A percentile compares a stretch with the other conserved stretches of the same genome.
phyloP scores from a whole-genome alignment of 768 basidiomycete genomes.

The Neoboletus brunneissimus region DNA sequence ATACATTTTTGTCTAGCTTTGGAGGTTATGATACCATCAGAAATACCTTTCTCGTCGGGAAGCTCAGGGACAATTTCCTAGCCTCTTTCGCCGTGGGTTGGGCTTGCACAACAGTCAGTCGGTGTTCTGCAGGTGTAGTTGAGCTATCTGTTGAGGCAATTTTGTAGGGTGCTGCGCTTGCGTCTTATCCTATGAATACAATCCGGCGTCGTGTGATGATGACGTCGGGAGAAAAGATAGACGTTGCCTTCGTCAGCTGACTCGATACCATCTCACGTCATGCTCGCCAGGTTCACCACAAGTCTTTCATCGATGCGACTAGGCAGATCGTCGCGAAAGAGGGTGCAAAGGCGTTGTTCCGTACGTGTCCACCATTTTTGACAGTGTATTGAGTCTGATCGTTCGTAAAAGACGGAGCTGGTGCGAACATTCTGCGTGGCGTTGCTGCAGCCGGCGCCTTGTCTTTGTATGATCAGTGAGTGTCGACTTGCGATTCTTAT shows the following conservation, averaged over 20 bases:
- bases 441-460: constrained; percentile 50
- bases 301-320: constrained; percentile 38
- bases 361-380: constrained; percentile 19
- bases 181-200: constrained; percentile 45
- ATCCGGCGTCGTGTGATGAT: constrained; percentile 49
- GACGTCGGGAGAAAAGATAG: constrained; percentile 38
- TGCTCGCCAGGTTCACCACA: constrained; percentile 35
- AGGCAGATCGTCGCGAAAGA: constrained; percentile 41
- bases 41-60: constrained; percentile 39
- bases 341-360: constrained; percentile 37
- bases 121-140: background rate
- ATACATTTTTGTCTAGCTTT: constrained; percentile 29
- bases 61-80: constrained; percentile 38
- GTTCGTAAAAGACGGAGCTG: constrained; percentile 50
- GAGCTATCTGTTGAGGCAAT: background rate
- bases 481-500: background rate
- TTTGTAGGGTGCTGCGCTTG: constrained; percentile 35
- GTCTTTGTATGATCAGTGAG: constrained; percentile 59
- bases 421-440: constrained; percentile 56
- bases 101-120: constrained; percentile 38
- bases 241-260: background rate
- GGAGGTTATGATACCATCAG: constrained; percentile 43
- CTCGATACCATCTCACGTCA: background rate
- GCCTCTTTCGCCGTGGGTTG: constrained; percentile 43
- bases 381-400: background rate